These are phyloP conservation scores for Aureobasidium vineae DNA, from an alignment of 2,329 filamentous ascomycete species.

Conservation along the genomic window DNA sequence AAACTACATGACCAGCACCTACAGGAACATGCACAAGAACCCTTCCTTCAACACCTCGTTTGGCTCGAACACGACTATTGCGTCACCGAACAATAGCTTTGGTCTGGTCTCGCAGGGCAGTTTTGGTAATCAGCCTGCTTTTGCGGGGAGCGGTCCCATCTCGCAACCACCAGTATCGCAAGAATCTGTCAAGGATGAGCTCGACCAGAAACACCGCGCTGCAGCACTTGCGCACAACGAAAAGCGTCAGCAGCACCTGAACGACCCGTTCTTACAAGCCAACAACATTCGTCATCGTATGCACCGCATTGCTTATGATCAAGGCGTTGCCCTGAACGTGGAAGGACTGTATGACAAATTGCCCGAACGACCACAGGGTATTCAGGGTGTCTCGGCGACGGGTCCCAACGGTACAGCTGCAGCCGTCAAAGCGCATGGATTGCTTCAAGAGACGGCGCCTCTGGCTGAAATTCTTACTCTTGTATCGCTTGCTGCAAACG, in stretches of 20 bases:
- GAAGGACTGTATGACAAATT: constrained; percentile 53
- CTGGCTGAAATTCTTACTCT: constrained; percentile 81
- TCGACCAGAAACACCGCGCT: constrained; percentile 64
- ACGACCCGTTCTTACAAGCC: constrained; percentile 69
- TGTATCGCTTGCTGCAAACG: constrained; percentile 77
- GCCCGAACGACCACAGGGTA: constrained; percentile 27
- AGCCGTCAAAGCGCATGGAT: constrained; percentile 53
- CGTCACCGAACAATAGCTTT: constrained; percentile 48
- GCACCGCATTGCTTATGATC: constrained; percentile 58
- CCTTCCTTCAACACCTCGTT: constrained; percentile 32
- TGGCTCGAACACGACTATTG: constrained; percentile 38
- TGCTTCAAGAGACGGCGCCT: constrained; percentile 68
- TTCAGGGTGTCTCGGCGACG: constrained; percentile 32
- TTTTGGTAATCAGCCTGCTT: constrained; percentile 39
- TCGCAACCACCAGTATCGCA: constrained; percentile 62
- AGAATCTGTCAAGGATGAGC: constrained; percentile 63
- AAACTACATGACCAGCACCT: constrained; percentile 70
- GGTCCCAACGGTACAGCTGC: constrained; percentile 34
- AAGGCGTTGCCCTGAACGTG: constrained; percentile 59
- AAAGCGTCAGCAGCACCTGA: constrained; percentile 65
- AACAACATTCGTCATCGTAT: constrained; percentile 56
- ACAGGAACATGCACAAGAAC: constrained; percentile 37
- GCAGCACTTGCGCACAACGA: constrained; percentile 62
- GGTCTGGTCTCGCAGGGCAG: constrained; percentile 45
- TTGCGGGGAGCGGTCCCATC: constrained; percentile 41